These are phyloP conservation scores for Geotrichum candidum DNA, from an alignment of 1,139 yeast species.

Conservation along the genomic window DNA sequence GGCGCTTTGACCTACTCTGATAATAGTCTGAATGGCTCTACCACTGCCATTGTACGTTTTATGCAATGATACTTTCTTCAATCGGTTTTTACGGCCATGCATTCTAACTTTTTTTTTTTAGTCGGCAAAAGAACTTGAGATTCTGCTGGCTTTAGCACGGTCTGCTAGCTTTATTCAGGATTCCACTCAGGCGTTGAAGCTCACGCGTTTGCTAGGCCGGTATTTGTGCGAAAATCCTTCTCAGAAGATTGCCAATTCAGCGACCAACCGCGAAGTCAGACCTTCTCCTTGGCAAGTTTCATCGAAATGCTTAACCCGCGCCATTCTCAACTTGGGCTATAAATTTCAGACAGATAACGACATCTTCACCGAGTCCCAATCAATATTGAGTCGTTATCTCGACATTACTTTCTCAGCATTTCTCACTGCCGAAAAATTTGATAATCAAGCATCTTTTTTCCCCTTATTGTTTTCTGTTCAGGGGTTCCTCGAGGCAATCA, in stretches of 20 bases:
- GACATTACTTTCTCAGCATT: conserved; percentile 10
- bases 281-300: conserved; percentile 45
- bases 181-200: conserved; percentile 44
- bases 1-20: conserved; percentile 23
- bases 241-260: conserved; percentile 46
- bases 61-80: background rate
- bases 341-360: conserved; percentile 34
- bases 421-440: conserved; percentile 2
- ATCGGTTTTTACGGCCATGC: background rate
- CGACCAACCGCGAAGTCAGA: conserved; percentile 41
- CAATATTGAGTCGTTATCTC: conserved; percentile 31
- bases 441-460: conserved; percentile 36
- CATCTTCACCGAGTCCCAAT: conserved; percentile 6
- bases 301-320: conserved; percentile 37
- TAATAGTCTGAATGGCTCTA: conserved; percentile 15
- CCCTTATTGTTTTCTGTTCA: conserved; percentile 36
- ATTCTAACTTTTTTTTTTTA: conserved; percentile 3
- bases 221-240: conserved; percentile 57
- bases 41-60: conserved; percentile 26
- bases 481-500: conserved; percentile 36
- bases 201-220: conserved; percentile 49
- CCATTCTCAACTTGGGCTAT: conserved; percentile 34
- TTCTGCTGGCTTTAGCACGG: conserved; percentile 58
- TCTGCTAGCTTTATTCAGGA: conserved; percentile 44
- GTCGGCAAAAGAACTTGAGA: conserved; percentile 57